These are phyloP conservation scores for Coemansia sp. DNA, from an alignment of 192 early-diverging fungal genomes.

Conservation along the genomic window DNA sequence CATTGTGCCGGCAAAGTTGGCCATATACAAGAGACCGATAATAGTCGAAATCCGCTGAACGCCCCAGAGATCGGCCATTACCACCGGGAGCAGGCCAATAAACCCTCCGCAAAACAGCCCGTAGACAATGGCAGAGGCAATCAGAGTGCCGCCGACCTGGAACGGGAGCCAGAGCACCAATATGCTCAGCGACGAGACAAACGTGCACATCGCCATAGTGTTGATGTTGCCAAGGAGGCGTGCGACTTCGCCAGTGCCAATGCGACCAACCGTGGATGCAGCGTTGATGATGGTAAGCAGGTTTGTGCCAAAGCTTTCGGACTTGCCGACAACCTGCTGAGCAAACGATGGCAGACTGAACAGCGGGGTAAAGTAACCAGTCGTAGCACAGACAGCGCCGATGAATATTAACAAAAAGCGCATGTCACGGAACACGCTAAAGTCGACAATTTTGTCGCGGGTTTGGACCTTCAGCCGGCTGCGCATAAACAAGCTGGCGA, in stretches of 20 bases:
- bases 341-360: conserved; percentile 54
- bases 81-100: conserved; percentile 57
- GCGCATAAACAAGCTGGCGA: conserved; percentile 50
- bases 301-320: conserved; percentile 46
- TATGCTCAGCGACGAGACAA: conserved; percentile 46
- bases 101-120: conserved; percentile 61
- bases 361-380: conserved; percentile 63
- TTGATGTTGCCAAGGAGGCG: conserved; percentile 63
- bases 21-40: conserved; percentile 57
- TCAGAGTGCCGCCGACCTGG: conserved; percentile 36
- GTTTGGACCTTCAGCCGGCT: conserved; percentile 16
- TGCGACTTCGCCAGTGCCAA: conserved; percentile 62
- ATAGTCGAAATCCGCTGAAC: conserved; percentile 59
- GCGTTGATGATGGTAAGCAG: conserved; percentile 69
- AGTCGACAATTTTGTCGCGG: conserved; percentile 48
- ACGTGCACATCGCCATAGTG: conserved; percentile 53
- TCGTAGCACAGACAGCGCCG: conserved; percentile 45
- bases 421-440: conserved; percentile 47
- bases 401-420: conserved; percentile 47
- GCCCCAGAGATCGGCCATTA: conserved; percentile 58
- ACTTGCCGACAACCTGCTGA: conserved; percentile 41
- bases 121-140: conserved; percentile 55
- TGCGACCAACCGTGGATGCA: conserved; percentile 61
- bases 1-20: conserved; percentile 55
- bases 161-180: conserved; percentile 60